Evolutionary conservation across 2,329 filamentous ascomycete genomes (phyloP), one percentile per base, ranked within the genome.

Genomic region (Penicillium sp.): DNA sequence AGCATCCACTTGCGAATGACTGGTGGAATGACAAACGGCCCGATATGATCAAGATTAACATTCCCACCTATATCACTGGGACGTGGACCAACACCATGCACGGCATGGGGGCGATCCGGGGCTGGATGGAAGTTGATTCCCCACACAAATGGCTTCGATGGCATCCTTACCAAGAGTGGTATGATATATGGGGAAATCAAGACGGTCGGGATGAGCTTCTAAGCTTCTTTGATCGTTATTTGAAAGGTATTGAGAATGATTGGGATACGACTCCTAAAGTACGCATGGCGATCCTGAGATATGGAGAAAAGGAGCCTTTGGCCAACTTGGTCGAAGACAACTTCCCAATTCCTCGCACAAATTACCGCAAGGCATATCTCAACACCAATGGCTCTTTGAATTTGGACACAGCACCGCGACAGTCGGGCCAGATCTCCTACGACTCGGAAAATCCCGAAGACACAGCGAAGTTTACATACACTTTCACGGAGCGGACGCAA

Each of bases 221-320:
- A 6, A 51, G 57, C 1, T 82, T 78, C 64, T 81, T 81, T 50
- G 78, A 81, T 48, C 63, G 60, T 2, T 82, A 76, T 52, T 66
- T 81, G 14, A 77, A 75, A 31, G 73, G 67, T 0, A 64, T 67
- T 0, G 54, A 76, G 0, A 82, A 81, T 49, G 75, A 63, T 14
- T 81, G 77, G 77, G 75, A 79, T 54, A 67, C 72, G 41, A 81
- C 78, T 0, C 76, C 79, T 0, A 67, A 67, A 29, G 75, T 81
- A 1, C 72, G 78, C 5, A 76, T 71, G 67, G 71, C 76, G 1
- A 64, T 72, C 0, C 62, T 80, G 27, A 66, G 67, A 44, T 77
- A 74, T 42, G 72, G 72, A 7, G 65, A 65, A 29, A 52, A 55
- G 2, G 52, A 55, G 69, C 55, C 62, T 45, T 45, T 61, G 54